Base-by-base conservation (phyloP, 2,329 filamentous ascomycete genomes). In the Microdochium trichocladiopsis region DNA sequence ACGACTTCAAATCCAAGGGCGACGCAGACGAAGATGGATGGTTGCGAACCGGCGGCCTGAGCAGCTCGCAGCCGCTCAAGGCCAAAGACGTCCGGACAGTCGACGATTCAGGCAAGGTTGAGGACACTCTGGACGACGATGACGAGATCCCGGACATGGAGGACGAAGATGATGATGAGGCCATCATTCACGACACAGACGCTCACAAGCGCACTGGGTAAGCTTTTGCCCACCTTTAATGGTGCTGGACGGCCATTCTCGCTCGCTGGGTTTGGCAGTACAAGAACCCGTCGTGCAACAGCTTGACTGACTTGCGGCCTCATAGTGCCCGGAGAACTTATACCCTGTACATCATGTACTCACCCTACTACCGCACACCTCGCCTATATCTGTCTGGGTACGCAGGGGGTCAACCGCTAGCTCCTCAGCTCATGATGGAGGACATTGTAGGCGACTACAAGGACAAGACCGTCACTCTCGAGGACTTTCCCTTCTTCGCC, bases 131-230 rank as follows among this genome's bases (percentile, higher is more conserved):
- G 4, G 80, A 84, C 25, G 86, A 86, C 50, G 84, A 90, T 47
- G 83, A 86, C 47, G 93, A 96, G 63, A 96, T 97, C 56, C 93
- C 92, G 0, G 93, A 97, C 66, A 97, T 97, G 91, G 94, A 97
- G 66, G 93, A 97, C 53, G 93, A 90, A 56, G 88, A 97, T 58
- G 92, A 96, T 56, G 92, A 95, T 57, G 92, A 97, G 70, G 94
- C 94, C 47, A 97, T 99, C 66, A 97, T 97, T 63, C 80, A 88
- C 12, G 91, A 95, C 61, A 77, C 83, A 6, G 72, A 77, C 25
- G 66, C 70, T 8, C 70, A 74, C 52, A 72, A 71, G 51, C 72
- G 68, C 56, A 75, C 69, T 56, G 74, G 72, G 79, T 77, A 63
- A 55, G 69, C 50, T 18, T 52, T 36, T n/a, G 4, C 18, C 24